These are phyloP conservation scores for Phaeolepiota aurea DNA, from an alignment of 768 basidiomycete species.

Conservation along the genomic window DNA sequence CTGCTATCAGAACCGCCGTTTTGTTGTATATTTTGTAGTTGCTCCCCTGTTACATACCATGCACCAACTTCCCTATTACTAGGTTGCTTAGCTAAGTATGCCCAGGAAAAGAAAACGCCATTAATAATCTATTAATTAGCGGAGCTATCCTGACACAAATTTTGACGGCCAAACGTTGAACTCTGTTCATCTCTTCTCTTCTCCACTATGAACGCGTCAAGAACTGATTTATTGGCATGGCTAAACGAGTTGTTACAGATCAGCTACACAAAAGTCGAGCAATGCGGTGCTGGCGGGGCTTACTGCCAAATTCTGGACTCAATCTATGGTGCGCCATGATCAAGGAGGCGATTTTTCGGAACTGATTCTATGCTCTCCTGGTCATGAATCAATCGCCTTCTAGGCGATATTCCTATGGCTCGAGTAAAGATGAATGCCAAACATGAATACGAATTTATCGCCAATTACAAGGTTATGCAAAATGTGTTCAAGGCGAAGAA, in stretches of 20 bases:
- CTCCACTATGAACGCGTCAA: constrained; percentile 50
- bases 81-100: no score
- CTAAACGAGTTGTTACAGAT: constrained; percentile 88
- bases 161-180: no score
- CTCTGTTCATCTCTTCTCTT: neutral
- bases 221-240: constrained; percentile 88
- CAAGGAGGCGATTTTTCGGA: neutral
- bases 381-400: neutral
- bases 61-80: no score
- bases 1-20: no score
- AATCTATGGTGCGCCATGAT: constrained; percentile 57
- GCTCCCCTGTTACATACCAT: no score
- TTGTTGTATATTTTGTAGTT: no score
- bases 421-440: constrained; percentile 95
- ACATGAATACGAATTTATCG: constrained; percentile 92
- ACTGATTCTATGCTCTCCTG: constrained; percentile 11
- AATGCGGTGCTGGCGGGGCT: constrained; percentile 84
- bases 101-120: no score
- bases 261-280: constrained; percentile 89
- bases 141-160: no score
- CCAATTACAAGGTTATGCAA: constrained; percentile 95
- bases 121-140: no score
- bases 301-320: constrained; percentile 96
- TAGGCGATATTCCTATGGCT: constrained; percentile 86
- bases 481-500: constrained; percentile 86